Conservation (phyloP, 768 basidiomycete genomes). For the Suillus brevipes region DNA sequence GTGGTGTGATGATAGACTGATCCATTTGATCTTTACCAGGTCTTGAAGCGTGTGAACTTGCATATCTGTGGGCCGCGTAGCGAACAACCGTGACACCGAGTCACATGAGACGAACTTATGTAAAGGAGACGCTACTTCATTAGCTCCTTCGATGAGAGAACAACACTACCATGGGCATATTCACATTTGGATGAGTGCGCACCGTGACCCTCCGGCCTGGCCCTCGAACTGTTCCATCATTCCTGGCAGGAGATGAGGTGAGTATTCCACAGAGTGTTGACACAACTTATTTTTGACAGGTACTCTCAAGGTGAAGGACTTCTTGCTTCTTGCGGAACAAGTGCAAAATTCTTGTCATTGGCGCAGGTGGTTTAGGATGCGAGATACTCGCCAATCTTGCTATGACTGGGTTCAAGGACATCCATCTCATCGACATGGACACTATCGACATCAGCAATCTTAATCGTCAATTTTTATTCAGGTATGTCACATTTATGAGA, state of each 20-base stretch:
- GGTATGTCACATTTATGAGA: constrained; percentile 47
- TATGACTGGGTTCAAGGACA: constrained; percentile 94
- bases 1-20: not conserved
- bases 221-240: constrained; percentile 85
- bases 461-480: constrained; percentile 96
- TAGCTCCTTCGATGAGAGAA: constrained; percentile 12
- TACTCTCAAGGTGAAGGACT: constrained; percentile 72
- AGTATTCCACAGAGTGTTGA: constrained; percentile 18
- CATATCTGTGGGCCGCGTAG: constrained; percentile 1
- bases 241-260: constrained; percentile 80
- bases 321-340: constrained; percentile 77
- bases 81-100: too few relatives aligned
- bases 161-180: constrained; percentile 6
- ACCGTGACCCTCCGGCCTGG: too few relatives aligned
- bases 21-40: constrained; percentile 6
- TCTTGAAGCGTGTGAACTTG: constrained; percentile 27
- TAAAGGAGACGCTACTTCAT: constrained; percentile 17
- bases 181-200: constrained; percentile 7
- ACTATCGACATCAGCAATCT: constrained; percentile 99
- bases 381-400: constrained; percentile 98
- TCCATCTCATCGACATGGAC: constrained; percentile 99
- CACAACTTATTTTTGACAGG: constrained; percentile 4
- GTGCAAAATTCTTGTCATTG: constrained; percentile 95
- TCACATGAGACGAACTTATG: not conserved
- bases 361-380: constrained; percentile 95